Conservation (phyloP, 331 rosid species). For the Malus hybrid region DNA sequence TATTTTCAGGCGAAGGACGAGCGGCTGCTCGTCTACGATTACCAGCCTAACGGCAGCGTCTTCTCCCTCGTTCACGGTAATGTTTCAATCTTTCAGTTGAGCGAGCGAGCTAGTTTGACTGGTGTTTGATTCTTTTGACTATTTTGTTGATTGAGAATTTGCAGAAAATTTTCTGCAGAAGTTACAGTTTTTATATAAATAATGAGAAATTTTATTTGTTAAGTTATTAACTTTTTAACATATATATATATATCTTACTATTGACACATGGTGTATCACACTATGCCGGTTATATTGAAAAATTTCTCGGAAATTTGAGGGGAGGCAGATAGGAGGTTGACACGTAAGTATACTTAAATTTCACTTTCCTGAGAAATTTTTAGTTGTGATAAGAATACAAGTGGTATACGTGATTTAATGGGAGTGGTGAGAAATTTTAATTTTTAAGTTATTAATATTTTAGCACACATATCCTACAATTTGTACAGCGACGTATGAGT, state of each 20-base stretch:
- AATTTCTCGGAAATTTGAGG: background rate
- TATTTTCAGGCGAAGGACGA: constrained; percentile 85
- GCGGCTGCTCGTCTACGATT: constrained; percentile 71
- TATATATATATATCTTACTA: accelerated
- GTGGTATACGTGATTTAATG: too few relatives aligned
- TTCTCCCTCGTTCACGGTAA: constrained; percentile 80
- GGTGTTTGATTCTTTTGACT: constrained; percentile 4
- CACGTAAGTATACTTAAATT: background rate
- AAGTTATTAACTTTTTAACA: too few relatives aligned
- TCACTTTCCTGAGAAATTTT: too few relatives aligned
- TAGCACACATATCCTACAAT: too few relatives aligned
- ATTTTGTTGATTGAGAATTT: background rate
- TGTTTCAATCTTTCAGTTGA: background rate
- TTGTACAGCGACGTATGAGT: too few relatives aligned
- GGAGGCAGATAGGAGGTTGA: background rate
- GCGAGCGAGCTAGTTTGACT: background rate
- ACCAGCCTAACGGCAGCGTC: constrained; percentile 78
- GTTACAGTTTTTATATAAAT: too few relatives aligned
- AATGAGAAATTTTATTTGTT: too few relatives aligned
- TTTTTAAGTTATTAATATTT: too few relatives aligned
- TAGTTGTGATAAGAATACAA: too few relatives aligned
- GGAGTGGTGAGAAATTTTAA: too few relatives aligned
- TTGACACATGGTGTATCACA: too few relatives aligned
- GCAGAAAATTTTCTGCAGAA: constrained; percentile 37
- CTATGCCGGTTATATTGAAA: too few relatives aligned